Base-by-base conservation (phyloP, 805 yeast species). In the Ogataea methylovora region DNA sequence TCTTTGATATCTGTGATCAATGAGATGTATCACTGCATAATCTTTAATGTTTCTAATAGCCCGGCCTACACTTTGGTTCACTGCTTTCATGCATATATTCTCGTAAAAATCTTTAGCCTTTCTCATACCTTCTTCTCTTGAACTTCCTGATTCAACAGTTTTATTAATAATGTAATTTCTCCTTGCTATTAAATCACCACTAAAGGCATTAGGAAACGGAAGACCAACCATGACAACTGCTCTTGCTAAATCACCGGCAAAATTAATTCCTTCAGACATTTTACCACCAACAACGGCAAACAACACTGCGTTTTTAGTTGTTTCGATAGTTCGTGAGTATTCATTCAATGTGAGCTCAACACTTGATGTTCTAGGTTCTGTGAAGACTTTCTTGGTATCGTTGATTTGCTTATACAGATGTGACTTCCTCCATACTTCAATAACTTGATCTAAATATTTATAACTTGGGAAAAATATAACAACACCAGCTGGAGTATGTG, bases 271-370 rank as follows among this genome's bases (percentile, higher is more conserved):
- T 55, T 88, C 97, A 0, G 95, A 84, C 60, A 88, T 66, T 49
- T 81, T 81, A 0, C 97, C 97, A 2, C 96, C 96, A 12, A 90
- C 94, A 1, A 90, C 95, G 0, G 95, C 77, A 20, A 90, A 62
- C 4, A 88, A 54, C 2, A 83, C 45, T 0, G 94, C 88, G 2
- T 92, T 90, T 3, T 24, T 23, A 7, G 26, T 26, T 4, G 26
- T 21, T n/a, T 27, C 26, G 9, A 79, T 65, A 1, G 61, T 49
- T 1, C 56, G 46, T 1, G 77, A 56, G 46, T 81, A 88, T 4
- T 67, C 71, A 1, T 53, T 41, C 12, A 87, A 54, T 0, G 73
- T 59, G 17, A 54, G 54, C 2, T 67, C 73, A 0, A 74, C 71
- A 2, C 66, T 58, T 0, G 65, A 49, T 10, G 58, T 58, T 23